Evolutionary conservation across 2,329 filamentous ascomycete genomes (phyloP), one percentile per base, ranked within the genome.

Genomic region (Claviceps fusiformis): DNA sequence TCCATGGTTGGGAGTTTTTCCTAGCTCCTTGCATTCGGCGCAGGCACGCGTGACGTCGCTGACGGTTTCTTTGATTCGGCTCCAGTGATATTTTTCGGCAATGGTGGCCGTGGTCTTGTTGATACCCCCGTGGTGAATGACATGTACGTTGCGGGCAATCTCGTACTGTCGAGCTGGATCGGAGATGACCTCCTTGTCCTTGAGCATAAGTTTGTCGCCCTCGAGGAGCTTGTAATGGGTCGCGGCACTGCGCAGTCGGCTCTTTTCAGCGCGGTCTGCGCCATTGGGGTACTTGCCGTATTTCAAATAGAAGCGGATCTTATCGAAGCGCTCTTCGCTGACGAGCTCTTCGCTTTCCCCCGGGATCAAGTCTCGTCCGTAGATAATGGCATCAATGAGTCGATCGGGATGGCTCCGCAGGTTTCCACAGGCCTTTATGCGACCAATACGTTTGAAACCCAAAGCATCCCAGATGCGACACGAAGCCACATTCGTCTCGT

Each of bases 71-170:
- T 97, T 98, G 73, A 97, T 97, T 58, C 92, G 82, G 50, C 95
- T 91, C 93, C 93, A 98, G 71, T 97, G 93, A 67, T 92, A 96
- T 65, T 86, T 87, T 67, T 96, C 89, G 11, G 92, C 89, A 64
- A 98, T 95, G 24, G 84, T 86, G 24, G 92, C 91, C 1, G 92
- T 97, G 0, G 92, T 97, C 74, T 96, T 96, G 76, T 98, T 98
- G 76, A 97, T 97, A 53, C 93, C 93, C 7, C 87, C 89, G 66
- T 98, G 93, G 46, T 85, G 79, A 55, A 73, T 70, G 56, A 82
- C 76, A 70, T 98, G 93, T 43, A 91, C 79, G 56, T 79, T 76
- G 49, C 87, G 78, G 13, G 91, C 89, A 62, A 97, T 93, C 57
- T 93, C 88, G 68, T 95, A 95, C 73, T 98, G 93, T 60, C 83